phyloP scores from a whole-genome alignment of 768 basidiomycete species.

The Boletellus ananiceps region DNA sequence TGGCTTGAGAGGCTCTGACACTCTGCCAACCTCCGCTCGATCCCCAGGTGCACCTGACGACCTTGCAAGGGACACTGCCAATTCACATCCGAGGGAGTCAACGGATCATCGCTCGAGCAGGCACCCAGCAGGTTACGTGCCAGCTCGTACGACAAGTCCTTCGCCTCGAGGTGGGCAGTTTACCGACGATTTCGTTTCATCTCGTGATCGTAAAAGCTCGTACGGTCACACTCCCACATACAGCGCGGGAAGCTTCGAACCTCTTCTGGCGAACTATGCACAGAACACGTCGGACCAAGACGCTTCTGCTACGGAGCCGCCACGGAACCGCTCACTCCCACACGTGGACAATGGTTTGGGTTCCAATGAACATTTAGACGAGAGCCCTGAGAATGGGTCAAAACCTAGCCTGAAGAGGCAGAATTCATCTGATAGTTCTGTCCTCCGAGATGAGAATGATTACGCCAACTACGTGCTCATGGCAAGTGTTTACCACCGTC shows the following conservation, averaged over 20 bases:
- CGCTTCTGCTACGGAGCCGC: constrained; percentile 17
- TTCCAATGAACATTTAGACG: constrained; percentile 12
- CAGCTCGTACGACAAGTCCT: constrained; percentile 46
- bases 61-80: constrained; percentile 29
- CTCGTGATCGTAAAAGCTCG: constrained; percentile 29
- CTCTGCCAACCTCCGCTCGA: constrained; percentile 28
- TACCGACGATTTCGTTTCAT: constrained; percentile 24
- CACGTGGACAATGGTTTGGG: constrained; percentile 1
- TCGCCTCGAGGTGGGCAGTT: constrained; percentile 31
- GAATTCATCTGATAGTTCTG: constrained; percentile 21
- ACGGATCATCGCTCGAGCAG: constrained; percentile 10
- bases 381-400: constrained; percentile 25
- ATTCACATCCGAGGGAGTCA: constrained; percentile 51
- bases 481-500: constrained; percentile 32
- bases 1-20: constrained; percentile 15
- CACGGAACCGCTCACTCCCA: constrained; percentile 27
- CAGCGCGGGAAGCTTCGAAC: constrained; percentile 57
- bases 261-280: constrained; percentile 47
- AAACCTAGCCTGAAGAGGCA: constrained; percentile 20
- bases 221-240: constrained; percentile 44
- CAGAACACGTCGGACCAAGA: constrained; percentile 25
- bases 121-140: constrained; percentile 38
- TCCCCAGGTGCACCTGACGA: constrained; percentile 30
- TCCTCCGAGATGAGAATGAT: constrained; percentile 48
- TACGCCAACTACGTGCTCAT: constrained; percentile 53